phyloP scores from a whole-genome alignment of 805 yeast genomes.

The Candida bentonensis region DNA sequence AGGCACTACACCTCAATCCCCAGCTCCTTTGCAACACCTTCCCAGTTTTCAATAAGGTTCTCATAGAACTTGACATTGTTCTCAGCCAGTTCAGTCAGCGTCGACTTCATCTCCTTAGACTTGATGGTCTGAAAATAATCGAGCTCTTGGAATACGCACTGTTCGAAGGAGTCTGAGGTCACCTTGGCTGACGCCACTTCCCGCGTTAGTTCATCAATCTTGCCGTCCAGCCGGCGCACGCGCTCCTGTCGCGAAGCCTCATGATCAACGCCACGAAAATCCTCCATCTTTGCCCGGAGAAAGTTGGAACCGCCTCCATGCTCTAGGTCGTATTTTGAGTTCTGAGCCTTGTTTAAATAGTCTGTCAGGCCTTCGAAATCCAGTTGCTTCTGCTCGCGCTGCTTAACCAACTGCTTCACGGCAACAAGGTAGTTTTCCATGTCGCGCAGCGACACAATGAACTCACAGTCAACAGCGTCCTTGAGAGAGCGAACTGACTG shows the following conservation, averaged over 20 bases:
- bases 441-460: constrained; percentile 71
- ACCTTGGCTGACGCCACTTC: constrained; percentile 39
- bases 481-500: constrained; percentile 30
- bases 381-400: constrained; percentile 81
- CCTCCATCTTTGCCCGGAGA: constrained; percentile 44
- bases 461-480: constrained; percentile 57
- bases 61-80: constrained; percentile 62
- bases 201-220: constrained; percentile 33
- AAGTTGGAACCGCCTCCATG: constrained; percentile 39
- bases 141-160: constrained; percentile 42
- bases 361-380: constrained; percentile 80
- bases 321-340: constrained; percentile 44
- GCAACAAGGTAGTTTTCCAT: constrained; percentile 67
- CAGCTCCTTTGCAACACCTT: constrained; percentile 17
- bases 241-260: constrained; percentile 40
- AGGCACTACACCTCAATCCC: neutral
- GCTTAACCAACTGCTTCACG: constrained; percentile 53
- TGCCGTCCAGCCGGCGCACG: constrained; percentile 33
- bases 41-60: constrained; percentile 58
- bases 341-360: constrained; percentile 55
- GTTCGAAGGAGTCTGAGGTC: constrained; percentile 40
- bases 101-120: constrained; percentile 56
- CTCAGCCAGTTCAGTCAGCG: constrained; percentile 61
- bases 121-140: constrained; percentile 67
- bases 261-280: constrained; percentile 48